Evolutionary conservation across 306 rosid genomes (phyloP).

Genomic region (Alnus glutinosa): DNA sequence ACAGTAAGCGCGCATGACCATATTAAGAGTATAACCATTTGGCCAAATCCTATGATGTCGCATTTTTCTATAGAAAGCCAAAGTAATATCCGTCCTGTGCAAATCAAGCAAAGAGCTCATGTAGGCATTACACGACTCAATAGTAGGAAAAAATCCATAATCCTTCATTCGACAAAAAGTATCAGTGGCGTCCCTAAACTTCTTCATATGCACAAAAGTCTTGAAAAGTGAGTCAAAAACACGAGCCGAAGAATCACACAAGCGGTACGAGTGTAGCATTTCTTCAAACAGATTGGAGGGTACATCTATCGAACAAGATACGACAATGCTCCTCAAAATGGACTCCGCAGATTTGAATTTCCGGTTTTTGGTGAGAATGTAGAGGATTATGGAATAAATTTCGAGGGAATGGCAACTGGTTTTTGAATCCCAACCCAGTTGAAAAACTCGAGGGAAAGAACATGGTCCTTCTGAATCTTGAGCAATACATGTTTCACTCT

Average conservation of each 20-base stretch:
- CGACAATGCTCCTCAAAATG: conserved; percentile 42
- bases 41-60: conserved; percentile 42
- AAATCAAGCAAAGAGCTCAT: conserved; percentile 62
- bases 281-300: conserved; percentile 60
- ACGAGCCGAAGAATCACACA: conserved; percentile 63
- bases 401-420: conserved; percentile 59
- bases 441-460: too few relatives aligned
- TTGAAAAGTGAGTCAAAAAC: conserved; percentile 80
- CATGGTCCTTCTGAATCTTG: conserved; percentile 59
- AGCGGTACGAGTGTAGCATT: conserved; percentile 50
- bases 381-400: conserved; percentile 59
- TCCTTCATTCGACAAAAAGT: conserved; percentile 65
- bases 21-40: conserved; percentile 65
- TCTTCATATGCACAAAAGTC: conserved; percentile 65
- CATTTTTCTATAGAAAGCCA: conserved; percentile 59
- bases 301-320: conserved; percentile 34
- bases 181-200: conserved; percentile 59
- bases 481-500: conserved; percentile 66
- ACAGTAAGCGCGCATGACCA: conserved; percentile 72
- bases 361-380: conserved; percentile 58
- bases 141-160: conserved; percentile 65
- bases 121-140: conserved; percentile 76
- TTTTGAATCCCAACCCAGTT: conserved; percentile 59
- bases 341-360: conserved; percentile 62
- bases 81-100: conserved; percentile 53